A percentile compares a stretch with the other conserved stretches of the same genome.
phyloP scores from a whole-genome alignment of 1,284 basidiomycete genomes.

The Ceratobasidium sp. region DNA sequence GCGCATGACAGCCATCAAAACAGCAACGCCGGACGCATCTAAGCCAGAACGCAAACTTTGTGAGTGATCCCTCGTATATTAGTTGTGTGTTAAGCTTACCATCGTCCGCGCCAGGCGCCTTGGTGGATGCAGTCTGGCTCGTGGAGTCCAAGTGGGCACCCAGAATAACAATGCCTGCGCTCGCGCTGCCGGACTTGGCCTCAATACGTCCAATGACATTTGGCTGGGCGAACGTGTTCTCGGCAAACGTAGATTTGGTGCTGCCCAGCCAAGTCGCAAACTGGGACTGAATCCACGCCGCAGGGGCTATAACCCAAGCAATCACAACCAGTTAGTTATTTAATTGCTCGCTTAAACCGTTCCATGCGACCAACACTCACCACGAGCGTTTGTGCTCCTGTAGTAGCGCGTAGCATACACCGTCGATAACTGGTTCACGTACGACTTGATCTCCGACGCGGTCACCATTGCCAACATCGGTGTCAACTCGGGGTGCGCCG shows the following conservation, averaged over 20 bases:
- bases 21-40: conserved; percentile 42
- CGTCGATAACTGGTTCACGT: conserved; percentile 39
- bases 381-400: conserved; percentile 38
- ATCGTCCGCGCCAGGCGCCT: conserved; percentile 62
- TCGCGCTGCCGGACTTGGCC: conserved; percentile 51
- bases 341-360: background rate
- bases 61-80: no score
- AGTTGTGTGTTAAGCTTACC: background rate
- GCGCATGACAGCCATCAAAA: conserved; percentile 41
- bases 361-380: conserved; percentile 24
- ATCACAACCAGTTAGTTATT: background rate
- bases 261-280: conserved; percentile 32
- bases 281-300: conserved; percentile 39
- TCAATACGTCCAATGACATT: conserved; percentile 68
- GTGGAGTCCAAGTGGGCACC: conserved; percentile 65
- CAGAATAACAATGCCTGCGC: conserved; percentile 63
- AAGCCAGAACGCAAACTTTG: conserved; percentile 20
- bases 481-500: conserved; percentile 42
- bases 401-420: conserved; percentile 45
- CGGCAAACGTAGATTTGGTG: conserved; percentile 19
- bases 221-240: conserved; percentile 58
- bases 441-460: conserved; percentile 38
- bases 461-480: conserved; percentile 42
- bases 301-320: conserved; percentile 7
- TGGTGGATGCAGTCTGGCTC: conserved; percentile 36